These are phyloP conservation scores for Suillus luteus DNA, from an alignment of 768 basidiomycete species.

Conservation along the genomic window DNA sequence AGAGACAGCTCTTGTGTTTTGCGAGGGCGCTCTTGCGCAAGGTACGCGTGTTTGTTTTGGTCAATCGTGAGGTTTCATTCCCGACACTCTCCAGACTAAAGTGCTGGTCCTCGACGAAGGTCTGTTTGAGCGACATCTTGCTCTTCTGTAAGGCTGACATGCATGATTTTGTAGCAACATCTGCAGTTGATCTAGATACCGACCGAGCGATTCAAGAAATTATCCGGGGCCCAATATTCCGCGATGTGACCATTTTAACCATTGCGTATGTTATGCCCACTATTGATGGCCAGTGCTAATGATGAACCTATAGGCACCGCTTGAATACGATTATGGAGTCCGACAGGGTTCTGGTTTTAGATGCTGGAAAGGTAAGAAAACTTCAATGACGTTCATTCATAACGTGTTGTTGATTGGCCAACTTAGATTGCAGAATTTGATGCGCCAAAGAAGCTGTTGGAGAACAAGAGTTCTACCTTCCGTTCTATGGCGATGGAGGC, in stretches of 20 bases:
- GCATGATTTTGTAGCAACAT: constrained; percentile 57
- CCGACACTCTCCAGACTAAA: constrained; percentile 52
- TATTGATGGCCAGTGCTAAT: constrained; percentile 2
- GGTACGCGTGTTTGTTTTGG: constrained; percentile 35
- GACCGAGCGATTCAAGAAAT: constrained; percentile 88
- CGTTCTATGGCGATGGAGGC: constrained; percentile 67
- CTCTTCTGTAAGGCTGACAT: constrained; percentile 1
- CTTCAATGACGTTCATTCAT: not conserved
- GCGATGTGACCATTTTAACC: constrained; percentile 79
- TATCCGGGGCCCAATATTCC: constrained; percentile 77
- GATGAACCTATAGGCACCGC: constrained; percentile 53
- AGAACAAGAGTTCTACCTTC: constrained; percentile 57
- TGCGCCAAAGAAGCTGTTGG: constrained; percentile 62
- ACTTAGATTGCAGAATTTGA: constrained; percentile 77
- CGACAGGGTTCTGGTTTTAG: constrained; percentile 80
- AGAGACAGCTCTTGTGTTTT: constrained; percentile 87
- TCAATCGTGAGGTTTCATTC: not conserved
- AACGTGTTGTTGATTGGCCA: not conserved
- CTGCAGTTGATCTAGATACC: constrained; percentile 88
- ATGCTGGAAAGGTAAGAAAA: constrained; percentile 61
- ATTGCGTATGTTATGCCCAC: constrained; percentile 62
- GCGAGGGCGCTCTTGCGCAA: constrained; percentile 81
- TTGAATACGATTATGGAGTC: constrained; percentile 85
- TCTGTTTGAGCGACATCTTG: constrained; percentile 23
- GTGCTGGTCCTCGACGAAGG: constrained; percentile 95